phyloP scores from a whole-genome alignment of 495 filamentous ascomycete genomes.

The Neurospora terricola region DNA sequence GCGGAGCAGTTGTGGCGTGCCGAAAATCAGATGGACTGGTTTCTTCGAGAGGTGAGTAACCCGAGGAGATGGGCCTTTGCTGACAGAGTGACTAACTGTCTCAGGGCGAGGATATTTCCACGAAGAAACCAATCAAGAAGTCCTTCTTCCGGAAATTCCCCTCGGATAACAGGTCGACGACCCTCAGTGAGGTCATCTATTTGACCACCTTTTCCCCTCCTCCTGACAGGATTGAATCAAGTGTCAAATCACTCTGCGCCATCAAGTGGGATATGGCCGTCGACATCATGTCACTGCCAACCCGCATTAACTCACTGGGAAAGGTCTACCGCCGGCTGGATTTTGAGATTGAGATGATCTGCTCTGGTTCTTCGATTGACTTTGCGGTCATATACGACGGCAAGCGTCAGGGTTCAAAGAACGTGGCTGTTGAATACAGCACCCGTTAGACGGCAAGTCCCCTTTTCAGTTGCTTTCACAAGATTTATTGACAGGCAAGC shows the following conservation, averaged over 20 bases:
- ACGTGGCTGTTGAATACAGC: background rate
- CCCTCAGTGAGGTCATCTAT: background rate
- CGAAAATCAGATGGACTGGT: background rate
- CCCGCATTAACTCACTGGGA: background rate
- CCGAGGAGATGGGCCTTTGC: too few relatives aligned
- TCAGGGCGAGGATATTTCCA: background rate
- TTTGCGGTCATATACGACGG: background rate
- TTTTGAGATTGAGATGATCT: background rate
- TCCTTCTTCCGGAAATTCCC: background rate
- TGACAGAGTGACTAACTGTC: background rate
- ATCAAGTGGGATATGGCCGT: background rate
- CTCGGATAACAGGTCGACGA: fast-evolving
- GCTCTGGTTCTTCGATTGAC: background rate
- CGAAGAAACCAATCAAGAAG: background rate
- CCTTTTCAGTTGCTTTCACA: background rate
- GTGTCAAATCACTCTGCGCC: background rate
- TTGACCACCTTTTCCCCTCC: background rate
- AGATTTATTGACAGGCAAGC: background rate
- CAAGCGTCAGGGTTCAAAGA: background rate
- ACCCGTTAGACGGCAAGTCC: background rate
- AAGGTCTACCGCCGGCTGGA: background rate
- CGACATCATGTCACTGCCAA: background rate
- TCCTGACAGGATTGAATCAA: fast-evolving
- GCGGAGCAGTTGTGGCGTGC: background rate
- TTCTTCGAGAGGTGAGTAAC: background rate